These are phyloP conservation scores for Cryoendolithus antarcticus DNA, from an alignment of 2,329 filamentous ascomycete species.

Conservation along the genomic window DNA sequence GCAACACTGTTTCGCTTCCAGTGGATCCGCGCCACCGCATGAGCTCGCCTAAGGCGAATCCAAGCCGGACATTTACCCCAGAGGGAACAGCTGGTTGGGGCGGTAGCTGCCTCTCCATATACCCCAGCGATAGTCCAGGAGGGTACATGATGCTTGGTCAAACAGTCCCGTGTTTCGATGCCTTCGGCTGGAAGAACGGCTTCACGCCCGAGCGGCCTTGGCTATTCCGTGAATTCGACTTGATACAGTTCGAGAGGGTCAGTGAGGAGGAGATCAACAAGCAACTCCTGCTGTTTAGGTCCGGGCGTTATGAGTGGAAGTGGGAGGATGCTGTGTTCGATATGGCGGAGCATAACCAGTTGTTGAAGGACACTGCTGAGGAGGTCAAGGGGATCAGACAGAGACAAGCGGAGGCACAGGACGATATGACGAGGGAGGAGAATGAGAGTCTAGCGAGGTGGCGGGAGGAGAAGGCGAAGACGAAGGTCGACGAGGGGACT, in stretches of 20 bases:
- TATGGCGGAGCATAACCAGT: conserved; percentile 41
- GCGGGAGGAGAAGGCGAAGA: conserved; percentile 32
- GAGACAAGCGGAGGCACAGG: conserved; percentile 37
- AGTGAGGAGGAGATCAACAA: conserved; percentile 39
- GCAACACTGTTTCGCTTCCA: conserved; percentile 40
- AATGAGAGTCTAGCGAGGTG: conserved; percentile 32
- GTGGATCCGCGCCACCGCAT: conserved; percentile 44
- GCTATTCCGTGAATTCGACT: conserved; percentile 46
- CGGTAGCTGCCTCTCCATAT: conserved; percentile 42
- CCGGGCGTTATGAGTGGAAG: conserved; percentile 41
- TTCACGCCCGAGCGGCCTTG: conserved; percentile 37
- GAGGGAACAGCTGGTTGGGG: conserved; percentile 45
- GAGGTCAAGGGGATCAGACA: conserved; percentile 36
- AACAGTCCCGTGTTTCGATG: conserved; percentile 43
- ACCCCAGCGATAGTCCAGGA: conserved; percentile 45
- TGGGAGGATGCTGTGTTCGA: conserved; percentile 40
- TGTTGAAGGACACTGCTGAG: conserved; percentile 33
- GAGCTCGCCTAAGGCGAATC: conserved; percentile 45
- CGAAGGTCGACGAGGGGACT: conserved; percentile 34
- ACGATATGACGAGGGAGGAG: conserved; percentile 35
- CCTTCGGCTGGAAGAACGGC: conserved; percentile 38
- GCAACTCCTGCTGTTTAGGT: conserved; percentile 36
- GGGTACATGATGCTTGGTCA: conserved; percentile 32
- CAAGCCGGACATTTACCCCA: conserved; percentile 43
- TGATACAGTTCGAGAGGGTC: conserved; percentile 44